Evolutionary conservation across 495 filamentous ascomycete genomes (phyloP).

Genomic region (Trichoderma parareesei): DNA sequence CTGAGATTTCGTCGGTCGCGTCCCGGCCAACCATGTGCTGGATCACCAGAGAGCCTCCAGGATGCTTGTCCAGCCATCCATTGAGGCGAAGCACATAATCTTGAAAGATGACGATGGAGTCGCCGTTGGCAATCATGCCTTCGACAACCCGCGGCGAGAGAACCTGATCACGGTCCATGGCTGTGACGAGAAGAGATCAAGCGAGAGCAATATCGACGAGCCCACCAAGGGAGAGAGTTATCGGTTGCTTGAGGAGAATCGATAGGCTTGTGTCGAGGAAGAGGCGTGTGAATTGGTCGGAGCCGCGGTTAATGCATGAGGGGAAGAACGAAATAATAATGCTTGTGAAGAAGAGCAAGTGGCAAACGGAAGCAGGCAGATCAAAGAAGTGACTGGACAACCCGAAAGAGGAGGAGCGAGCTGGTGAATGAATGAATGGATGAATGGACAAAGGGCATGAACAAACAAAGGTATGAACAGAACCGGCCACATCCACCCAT

Average conservation of each 20-base stretch:
- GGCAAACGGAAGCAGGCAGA: not conserved
- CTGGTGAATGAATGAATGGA: not conserved
- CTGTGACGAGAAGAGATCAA: not conserved
- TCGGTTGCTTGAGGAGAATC: too few relatives aligned
- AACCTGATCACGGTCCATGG: constrained; percentile 11
- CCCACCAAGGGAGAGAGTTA: too few relatives aligned
- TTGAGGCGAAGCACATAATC: constrained; percentile 36
- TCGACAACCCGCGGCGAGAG: constrained; percentile 24
- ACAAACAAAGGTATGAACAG: too few relatives aligned
- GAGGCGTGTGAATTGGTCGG: too few relatives aligned
- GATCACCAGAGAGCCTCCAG: constrained; percentile 37
- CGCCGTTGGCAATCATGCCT: constrained; percentile 35
- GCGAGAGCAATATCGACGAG: not conserved
- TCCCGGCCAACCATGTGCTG: constrained; percentile 44
- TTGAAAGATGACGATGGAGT: constrained; percentile 36
- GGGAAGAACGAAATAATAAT: too few relatives aligned
- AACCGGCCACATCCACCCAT: not conserved
- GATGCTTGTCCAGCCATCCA: constrained; percentile 38
- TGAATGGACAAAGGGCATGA: not conserved
- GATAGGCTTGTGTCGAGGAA: too few relatives aligned
- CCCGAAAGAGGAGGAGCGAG: not conserved
- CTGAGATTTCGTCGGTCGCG: constrained; percentile 44
- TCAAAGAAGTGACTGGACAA: not conserved
- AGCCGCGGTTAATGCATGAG: too few relatives aligned
- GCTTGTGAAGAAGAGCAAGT: not conserved